Base-by-base conservation (phyloP, 345 rosid species). In the Microcos paniculata region DNA sequence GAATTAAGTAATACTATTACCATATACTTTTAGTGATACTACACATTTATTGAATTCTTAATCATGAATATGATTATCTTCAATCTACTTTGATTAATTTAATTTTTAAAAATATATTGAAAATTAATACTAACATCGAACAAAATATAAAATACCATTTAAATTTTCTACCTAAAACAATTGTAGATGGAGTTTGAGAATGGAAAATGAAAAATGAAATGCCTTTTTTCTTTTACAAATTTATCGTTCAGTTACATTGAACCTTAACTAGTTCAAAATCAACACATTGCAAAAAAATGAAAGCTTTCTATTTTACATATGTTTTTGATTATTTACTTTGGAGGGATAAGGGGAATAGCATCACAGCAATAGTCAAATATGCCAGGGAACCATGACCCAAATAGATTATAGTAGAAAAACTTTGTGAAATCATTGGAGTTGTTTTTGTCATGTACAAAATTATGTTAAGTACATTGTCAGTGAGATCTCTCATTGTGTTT, bases 401-500 rank as follows among this genome's bases (percentile, higher is more conserved):
- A 18, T 7, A 19, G 57, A 52, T 52, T 52, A 55, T 55, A 23
- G 15, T 55, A 23, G 15, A 55, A 55, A 42, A 55, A 35, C 40
- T 35, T 35, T 15, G 10, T 55, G 14, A 23, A 33, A 45, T 63
- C 72, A 15, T 61, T 16, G 24, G 28, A 4, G 66, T 26, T 49
- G 49, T 62, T 74, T 30, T 76, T 45, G 70, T 76, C 57, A 26
- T 49, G 76, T 74, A 81, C 64, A 69, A 42, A 51, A 38, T 57
- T 72, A 16, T 24, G 21, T 28, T 58, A 77, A 81, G 80, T 67
- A 72, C 72, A 45, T 53, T 63, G 38, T 51, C 40, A 63, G 71
- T 74, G 38, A 73, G 14, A 45, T 30, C 67, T 14, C 62, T 33
- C 19, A 43, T 43, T 28, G 33, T 45, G 42, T 18, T 71, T 21